These are phyloP conservation scores for Tolypocladium nubicola DNA, from an alignment of 2,329 filamentous ascomycete species.

Conservation along the genomic window DNA sequence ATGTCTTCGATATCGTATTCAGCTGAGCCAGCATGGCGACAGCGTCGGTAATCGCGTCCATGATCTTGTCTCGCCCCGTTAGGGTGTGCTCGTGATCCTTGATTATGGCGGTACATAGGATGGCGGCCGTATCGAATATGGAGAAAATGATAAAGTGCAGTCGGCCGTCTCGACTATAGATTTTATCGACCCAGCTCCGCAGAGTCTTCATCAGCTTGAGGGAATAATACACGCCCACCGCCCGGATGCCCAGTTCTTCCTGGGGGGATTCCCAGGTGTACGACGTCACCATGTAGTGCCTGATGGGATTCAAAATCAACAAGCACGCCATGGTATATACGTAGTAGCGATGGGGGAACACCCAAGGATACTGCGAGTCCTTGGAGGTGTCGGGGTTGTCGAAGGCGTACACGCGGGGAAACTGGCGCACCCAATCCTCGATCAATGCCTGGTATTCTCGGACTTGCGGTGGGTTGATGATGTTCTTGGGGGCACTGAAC, in stretches of 20 bases:
- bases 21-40: conserved; percentile 21
- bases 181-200: conserved; percentile 28
- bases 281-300: conserved; percentile 31
- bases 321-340: conserved; percentile 32
- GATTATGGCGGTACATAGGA: conserved; percentile 37
- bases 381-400: conserved; percentile 27
- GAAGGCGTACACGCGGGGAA: conserved; percentile 29
- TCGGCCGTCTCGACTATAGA: conserved; percentile 33
- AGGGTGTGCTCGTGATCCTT: conserved; percentile 31
- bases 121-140: conserved; percentile 38
- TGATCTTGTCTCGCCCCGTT: conserved; percentile 26
- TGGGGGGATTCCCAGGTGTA: conserved; percentile 13
- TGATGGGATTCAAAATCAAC: conserved; percentile 34
- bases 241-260: conserved; percentile 23
- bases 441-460: conserved; percentile 17
- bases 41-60: conserved; percentile 23
- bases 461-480: conserved; percentile 15
- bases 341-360: conserved; percentile 35
- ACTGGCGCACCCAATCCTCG: conserved; percentile 27
- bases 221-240: conserved; percentile 29
- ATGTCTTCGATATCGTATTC: conserved; percentile 19
- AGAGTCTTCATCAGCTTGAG: conserved; percentile 29
- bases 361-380: conserved; percentile 27
- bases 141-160: conserved; percentile 41
- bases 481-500: conserved; percentile 15